Conservation (phyloP, 1,139 yeast genomes). For the Geotrichum reessii region DNA sequence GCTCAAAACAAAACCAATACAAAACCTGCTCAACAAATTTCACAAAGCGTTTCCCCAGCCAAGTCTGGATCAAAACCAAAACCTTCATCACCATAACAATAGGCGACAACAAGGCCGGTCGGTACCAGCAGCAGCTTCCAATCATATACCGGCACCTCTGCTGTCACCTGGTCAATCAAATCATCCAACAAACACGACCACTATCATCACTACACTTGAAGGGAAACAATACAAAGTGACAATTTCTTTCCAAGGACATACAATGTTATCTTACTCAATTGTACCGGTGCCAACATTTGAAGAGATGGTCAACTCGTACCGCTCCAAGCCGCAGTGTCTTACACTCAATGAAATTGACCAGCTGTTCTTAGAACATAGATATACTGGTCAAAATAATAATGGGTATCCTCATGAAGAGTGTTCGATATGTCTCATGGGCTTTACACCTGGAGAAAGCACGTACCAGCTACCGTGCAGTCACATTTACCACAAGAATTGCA, state of each 20-base stretch:
- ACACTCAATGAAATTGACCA: conserved; percentile 9
- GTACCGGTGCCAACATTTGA: conserved; percentile 3
- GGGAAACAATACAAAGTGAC: conserved; percentile 4
- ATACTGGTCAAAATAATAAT: background rate
- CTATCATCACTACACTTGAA: background rate
- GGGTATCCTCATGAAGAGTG: background rate
- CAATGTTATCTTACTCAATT: background rate
- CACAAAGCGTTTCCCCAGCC: background rate
- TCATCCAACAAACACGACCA: background rate
- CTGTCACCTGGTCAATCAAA: background rate
- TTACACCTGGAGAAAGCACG: background rate
- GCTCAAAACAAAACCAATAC: background rate
- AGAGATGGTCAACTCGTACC: conserved; percentile 4
- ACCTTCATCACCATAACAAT: background rate
- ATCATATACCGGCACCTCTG: too few relatives aligned
- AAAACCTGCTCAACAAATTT: background rate
- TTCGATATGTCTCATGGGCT: background rate
- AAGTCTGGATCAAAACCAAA: background rate
- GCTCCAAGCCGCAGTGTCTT: conserved; percentile 8
- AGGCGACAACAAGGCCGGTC: background rate
- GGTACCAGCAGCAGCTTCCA: too few relatives aligned
- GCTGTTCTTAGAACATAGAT: background rate
- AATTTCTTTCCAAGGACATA: background rate
- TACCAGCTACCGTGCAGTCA: conserved; percentile 4
- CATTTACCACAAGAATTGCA: conserved; percentile 3